These are phyloP conservation scores for Megacollybia marginata DNA, from an alignment of 768 basidiomycete species.

Conservation along the genomic window DNA sequence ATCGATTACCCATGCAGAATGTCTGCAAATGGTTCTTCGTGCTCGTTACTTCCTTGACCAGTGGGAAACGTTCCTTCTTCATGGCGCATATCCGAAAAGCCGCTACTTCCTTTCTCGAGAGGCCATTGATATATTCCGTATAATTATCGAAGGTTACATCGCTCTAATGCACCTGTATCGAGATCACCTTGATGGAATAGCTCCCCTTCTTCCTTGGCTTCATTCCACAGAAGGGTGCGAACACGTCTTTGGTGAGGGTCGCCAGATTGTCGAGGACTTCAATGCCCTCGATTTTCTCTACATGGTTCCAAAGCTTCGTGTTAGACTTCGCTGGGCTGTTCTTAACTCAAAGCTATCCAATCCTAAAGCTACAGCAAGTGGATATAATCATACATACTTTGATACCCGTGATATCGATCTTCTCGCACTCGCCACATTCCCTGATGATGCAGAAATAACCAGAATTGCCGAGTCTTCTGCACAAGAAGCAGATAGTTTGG, in stretches of 20 bases:
- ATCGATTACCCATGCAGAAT: conserved; percentile 14
- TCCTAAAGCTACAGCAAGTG: conserved; percentile 13
- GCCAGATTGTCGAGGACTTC: conserved; percentile 28
- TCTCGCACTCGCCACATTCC: conserved; percentile 11
- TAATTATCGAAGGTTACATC: conserved; percentile 26
- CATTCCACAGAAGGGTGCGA: conserved; percentile 22
- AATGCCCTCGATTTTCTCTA: conserved; percentile 18
- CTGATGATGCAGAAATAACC: conserved; percentile 14
- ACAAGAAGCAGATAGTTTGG: conserved; percentile 13
- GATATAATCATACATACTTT: conserved; percentile 21
- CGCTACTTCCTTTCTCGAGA: conserved; percentile 25
- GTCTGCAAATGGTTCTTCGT: conserved; percentile 22
- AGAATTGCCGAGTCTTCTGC: too few species aligned
- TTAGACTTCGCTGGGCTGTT: conserved; percentile 17
- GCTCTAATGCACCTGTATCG: conserved; percentile 28
- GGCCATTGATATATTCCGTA: conserved; percentile 13
- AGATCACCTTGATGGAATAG: conserved; percentile 25
- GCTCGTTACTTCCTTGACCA: conserved; percentile 21
- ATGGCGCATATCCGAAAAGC: conserved; percentile 11
- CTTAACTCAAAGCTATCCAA: conserved; percentile 5
- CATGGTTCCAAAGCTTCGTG: conserved; percentile 18
- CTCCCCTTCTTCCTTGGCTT: conserved; percentile 25
- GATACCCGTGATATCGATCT: conserved; percentile 13
- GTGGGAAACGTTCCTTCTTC: conserved; percentile 18
- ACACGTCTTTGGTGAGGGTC: conserved; percentile 24